Evolutionary conservation across 176 grass and related monocot species (phyloP), one percentile per base, ranked within the genome.

Genomic region (Oryza meyeriana): DNA sequence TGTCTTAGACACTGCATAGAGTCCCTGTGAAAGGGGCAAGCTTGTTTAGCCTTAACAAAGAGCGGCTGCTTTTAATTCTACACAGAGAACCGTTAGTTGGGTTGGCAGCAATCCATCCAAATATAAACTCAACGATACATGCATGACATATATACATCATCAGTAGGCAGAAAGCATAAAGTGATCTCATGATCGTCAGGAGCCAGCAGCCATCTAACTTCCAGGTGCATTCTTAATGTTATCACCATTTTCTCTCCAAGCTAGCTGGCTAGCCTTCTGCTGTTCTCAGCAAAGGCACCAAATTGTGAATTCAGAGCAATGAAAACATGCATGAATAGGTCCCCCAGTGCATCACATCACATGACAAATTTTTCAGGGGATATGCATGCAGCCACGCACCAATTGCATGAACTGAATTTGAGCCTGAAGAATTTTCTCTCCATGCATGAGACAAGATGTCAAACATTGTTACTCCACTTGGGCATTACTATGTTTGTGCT

Each of bases 101-200:
- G 30, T 80, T 55, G 64, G 78, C 78, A 80, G 44, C 30, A 52
- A 6, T 26, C 77, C 77, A 79, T 50, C 77, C 29, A 68, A 68
- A 36, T 57, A 32, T 42, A 82, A 33, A 29, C 58, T 22, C 40
- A 6, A 25, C 30, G 22, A 38, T 27, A 5, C 4, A 1, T 59
- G n/a, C 55, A 59, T 59, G 8, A 25, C n/a, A 59, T 24, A 55
- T 22, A 55, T 47, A 16, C 11, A 12, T 59, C 55, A 11, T 57
- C 9, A n/a, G 55, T 59, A 59, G n/a, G 55, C 55, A 59, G 48
- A 25, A 59, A 24, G n/a, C 55, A 59, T 59, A 59, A 25, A 59
- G n/a, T 25, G 8, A 11, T 59, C 22, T 25, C 22, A 59, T 9
- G 52, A 58, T 58, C 52, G 2, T 58, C 22, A 58, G 52, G 52